A percentile compares a stretch with the other conserved stretches of the same genome.
Conservation (phyloP, 1,139 yeast species). For the Candida freyschussii region DNA sequence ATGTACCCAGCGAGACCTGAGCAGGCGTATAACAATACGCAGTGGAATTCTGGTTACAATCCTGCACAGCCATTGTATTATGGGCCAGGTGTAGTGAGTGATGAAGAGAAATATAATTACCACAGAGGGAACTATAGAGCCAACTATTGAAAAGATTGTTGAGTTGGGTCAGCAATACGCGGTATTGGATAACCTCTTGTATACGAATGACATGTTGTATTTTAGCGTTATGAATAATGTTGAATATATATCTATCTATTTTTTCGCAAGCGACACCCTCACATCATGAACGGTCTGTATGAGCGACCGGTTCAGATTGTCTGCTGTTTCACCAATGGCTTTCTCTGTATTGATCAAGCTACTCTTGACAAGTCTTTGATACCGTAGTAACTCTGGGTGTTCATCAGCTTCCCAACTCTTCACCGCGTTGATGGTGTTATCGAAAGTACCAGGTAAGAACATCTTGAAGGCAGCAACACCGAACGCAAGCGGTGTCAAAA, state of each 20-base stretch:
- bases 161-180: neutral
- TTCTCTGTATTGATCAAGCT: constrained; percentile 17
- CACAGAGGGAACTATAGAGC: neutral
- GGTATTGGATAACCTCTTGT: neutral
- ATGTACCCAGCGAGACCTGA: constrained; percentile 19
- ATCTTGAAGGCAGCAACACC: constrained; percentile 39
- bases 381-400: constrained; percentile 31
- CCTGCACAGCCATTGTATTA: constrained; percentile 13
- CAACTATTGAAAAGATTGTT: neutral
- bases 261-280: constrained; percentile 14
- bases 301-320: constrained; percentile 14
- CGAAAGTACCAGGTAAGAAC: constrained; percentile 34
- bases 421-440: constrained; percentile 26
- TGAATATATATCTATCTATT: neutral
- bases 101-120: constrained; percentile 8
- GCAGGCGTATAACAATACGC: constrained; percentile 8
- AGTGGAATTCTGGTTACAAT: constrained; percentile 6
- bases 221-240: neutral
- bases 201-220: constrained; percentile 5
- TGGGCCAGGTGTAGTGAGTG: constrained; percentile 15
- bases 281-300: constrained; percentile 19
- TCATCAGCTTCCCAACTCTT: constrained; percentile 28
- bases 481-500: constrained; percentile 44
- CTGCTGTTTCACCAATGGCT: constrained; percentile 3
- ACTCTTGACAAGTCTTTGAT: constrained; percentile 23